Percentiles rank a stretch among this genome's conserved stretches.
These are phyloP conservation scores for Ophiostoma ulmi DNA, from an alignment of 2,329 filamentous ascomycete genomes.

Conservation along the genomic window DNA sequence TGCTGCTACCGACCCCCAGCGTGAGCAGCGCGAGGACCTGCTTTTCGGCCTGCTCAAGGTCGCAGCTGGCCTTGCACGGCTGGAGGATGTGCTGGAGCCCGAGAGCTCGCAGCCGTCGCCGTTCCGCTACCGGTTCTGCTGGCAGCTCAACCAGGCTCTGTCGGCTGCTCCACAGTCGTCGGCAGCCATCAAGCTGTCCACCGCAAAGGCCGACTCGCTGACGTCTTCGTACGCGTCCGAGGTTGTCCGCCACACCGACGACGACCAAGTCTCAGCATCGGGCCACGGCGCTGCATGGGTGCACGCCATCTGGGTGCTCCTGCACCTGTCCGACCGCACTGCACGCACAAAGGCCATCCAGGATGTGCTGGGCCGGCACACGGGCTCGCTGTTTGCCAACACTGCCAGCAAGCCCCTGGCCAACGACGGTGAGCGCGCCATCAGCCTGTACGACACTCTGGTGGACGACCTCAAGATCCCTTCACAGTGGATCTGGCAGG, in stretches of 20 bases:
- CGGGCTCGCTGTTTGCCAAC: conserved; percentile 52
- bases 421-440: conserved; percentile 35
- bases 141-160: conserved; percentile 75
- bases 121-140: conserved; percentile 70
- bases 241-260: conserved; percentile 22
- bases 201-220: conserved; percentile 62
- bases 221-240: conserved; percentile 35
- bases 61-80: conserved; percentile 57
- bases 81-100: conserved; percentile 69
- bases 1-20: neutral
- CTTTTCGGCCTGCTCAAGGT: conserved; percentile 83
- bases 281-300: conserved; percentile 57
- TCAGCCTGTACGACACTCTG: conserved; percentile 52
- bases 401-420: neutral
- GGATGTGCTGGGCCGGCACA: conserved; percentile 69
- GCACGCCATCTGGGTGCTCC: conserved; percentile 68
- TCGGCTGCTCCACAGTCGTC: conserved; percentile 40
- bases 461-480: conserved; percentile 64
- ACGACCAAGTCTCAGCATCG: conserved; percentile 40
- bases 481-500: conserved; percentile 74
- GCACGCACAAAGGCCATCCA: conserved; percentile 64
- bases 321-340: conserved; percentile 62
- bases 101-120: conserved; percentile 71
- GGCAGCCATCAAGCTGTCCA: conserved; percentile 50
- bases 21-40: conserved; percentile 62